Evolutionary conservation across 306 rosid species (phyloP).

Genomic region (Inga oerstediana): DNA sequence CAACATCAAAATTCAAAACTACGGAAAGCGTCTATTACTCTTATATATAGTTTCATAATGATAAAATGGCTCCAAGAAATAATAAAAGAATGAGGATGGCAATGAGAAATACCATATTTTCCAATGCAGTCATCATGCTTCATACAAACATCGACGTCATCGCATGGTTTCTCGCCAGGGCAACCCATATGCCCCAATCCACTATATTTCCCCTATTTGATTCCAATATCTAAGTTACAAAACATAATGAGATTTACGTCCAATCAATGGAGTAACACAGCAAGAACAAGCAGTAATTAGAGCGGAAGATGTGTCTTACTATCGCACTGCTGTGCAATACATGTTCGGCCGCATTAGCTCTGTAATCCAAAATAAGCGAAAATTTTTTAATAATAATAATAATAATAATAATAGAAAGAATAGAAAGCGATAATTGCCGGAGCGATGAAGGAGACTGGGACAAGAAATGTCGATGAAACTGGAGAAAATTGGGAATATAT

Average conservation of each 20-base stretch:
- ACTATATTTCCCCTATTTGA: slow-evolving; percentile 87
- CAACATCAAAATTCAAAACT: neutral
- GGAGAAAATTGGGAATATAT: neutral
- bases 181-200: slow-evolving; percentile 91
- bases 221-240: slow-evolving; percentile 56
- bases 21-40: neutral
- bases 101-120: slow-evolving; percentile 46
- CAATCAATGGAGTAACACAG: neutral
- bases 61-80: neutral
- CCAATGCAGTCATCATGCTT: slow-evolving; percentile 76
- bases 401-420: neutral
- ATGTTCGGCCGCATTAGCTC: slow-evolving; percentile 66
- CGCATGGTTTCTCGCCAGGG: slow-evolving; percentile 85
- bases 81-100: neutral
- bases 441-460: neutral
- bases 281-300: neutral
- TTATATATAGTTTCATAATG: neutral
- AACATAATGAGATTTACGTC: neutral
- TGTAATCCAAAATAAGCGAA: slow-evolving; percentile 14
- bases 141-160: slow-evolving; percentile 87
- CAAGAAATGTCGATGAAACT: neutral
- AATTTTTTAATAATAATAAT: no score
- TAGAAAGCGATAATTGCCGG: neutral
- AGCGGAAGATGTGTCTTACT: slow-evolving; percentile 46
- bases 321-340: slow-evolving; percentile 66